Conservation (phyloP, 129 eudicot species). For the Heracleum sosnowskyi region DNA sequence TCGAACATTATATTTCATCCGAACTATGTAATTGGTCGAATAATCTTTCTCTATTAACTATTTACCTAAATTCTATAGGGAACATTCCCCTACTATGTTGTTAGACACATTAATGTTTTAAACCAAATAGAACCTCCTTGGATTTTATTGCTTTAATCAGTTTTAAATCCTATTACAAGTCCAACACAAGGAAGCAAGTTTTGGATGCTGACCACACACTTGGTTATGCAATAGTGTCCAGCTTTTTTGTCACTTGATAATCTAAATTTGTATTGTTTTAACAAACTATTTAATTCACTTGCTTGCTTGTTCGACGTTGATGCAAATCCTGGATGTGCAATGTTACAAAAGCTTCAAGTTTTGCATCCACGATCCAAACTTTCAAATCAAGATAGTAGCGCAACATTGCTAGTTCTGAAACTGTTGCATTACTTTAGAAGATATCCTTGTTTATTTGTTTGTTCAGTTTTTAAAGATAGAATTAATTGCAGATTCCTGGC, state of each 20-base stretch:
- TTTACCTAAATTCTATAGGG: not conserved
- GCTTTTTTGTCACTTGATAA: not conserved
- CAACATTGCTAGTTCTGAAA: not conserved
- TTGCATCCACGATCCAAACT: not conserved
- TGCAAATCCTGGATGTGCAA: not conserved
- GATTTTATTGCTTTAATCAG: not conserved
- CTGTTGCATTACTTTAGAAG: not conserved
- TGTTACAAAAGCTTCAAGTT: not conserved
- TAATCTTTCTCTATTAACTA: not conserved
- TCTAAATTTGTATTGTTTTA: not conserved
- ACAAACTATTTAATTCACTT: not conserved
- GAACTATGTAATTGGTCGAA: not conserved
- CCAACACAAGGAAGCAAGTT: not conserved
- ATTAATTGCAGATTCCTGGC: constrained; percentile 42
- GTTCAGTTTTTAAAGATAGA: not conserved
- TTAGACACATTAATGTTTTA: not conserved
- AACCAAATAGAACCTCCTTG: not conserved
- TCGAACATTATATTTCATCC: not conserved
- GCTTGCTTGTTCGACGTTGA: not conserved
- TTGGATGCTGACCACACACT: not conserved
- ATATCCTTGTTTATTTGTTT: not conserved
- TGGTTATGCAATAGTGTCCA: not conserved
- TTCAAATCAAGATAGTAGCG: not conserved
- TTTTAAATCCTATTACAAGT: not conserved
- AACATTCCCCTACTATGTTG: not conserved